Conservation (phyloP, 164 flowering plant genomes). For the Houttuynia cordata region DNA sequence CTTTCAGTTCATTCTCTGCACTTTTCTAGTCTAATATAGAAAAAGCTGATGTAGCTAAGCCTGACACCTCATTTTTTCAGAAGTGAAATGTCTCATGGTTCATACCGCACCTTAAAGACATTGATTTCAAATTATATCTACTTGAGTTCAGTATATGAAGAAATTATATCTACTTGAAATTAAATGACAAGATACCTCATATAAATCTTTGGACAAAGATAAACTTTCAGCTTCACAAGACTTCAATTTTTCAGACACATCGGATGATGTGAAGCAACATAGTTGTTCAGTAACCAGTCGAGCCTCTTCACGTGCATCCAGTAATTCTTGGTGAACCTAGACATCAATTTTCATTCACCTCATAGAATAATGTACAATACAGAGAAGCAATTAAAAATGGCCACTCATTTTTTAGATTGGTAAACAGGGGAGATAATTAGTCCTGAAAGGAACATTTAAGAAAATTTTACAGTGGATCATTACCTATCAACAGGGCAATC, state of each 20-base stretch:
- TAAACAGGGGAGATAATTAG: too few relatives aligned
- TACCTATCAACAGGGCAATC: neutral
- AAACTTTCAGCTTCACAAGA: slow-evolving; percentile 31
- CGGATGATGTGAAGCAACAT: slow-evolving; percentile 10
- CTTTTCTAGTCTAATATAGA: neutral
- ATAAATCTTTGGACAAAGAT: slow-evolving; percentile 32
- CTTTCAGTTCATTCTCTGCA: neutral
- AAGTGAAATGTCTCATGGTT: neutral
- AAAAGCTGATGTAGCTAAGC: too few relatives aligned
- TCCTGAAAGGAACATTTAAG: neutral
- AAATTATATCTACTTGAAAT: neutral
- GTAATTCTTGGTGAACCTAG: slow-evolving; percentile 45
- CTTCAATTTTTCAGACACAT: slow-evolving; percentile 36
- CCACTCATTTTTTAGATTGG: too few relatives aligned
- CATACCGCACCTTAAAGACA: too few relatives aligned
- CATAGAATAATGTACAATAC: neutral
- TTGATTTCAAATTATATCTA: neutral
- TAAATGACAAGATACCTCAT: slow-evolving; percentile 37
- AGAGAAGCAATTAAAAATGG: neutral
- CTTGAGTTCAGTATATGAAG: too few relatives aligned
- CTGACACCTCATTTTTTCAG: neutral
- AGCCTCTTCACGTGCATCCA: slow-evolving; percentile 40
- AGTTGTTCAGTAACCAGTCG: slow-evolving; percentile 32
- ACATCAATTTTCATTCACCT: neutral
- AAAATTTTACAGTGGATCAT: neutral